These are phyloP conservation scores for Penicillium riverlandense DNA, from an alignment of 495 filamentous ascomycete genomes.

Conservation along the genomic window DNA sequence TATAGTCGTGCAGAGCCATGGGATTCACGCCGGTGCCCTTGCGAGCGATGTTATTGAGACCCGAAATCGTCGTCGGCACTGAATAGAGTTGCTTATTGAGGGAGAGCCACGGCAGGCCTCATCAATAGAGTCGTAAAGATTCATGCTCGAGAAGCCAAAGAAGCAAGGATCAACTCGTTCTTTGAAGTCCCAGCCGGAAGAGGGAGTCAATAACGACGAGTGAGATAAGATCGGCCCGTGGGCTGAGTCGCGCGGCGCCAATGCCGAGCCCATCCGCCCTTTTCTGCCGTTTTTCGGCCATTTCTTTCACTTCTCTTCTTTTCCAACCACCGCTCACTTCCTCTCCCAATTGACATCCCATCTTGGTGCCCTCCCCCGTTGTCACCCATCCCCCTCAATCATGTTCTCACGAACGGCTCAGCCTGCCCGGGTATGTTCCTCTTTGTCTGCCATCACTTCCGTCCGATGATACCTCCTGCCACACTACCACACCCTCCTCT, in stretches of 20 bases:
- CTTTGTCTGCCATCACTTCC: not conserved
- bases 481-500: conserved; percentile 1
- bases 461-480: not conserved
- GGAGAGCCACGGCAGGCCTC: not conserved
- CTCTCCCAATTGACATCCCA: not conserved
- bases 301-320: conserved; percentile 10
- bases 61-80: not conserved
- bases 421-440: conserved; percentile 17
- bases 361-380: too few relatives aligned
- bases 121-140: not conserved
- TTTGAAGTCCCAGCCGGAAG: not conserved
- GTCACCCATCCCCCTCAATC: too few relatives aligned
- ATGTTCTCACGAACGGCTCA: conserved; percentile 25
- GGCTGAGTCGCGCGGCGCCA: conserved; percentile 5
- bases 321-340: conserved; percentile 1
- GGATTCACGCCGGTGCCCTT: too few relatives aligned
- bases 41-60: not conserved
- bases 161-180: too few relatives aligned
- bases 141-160: too few relatives aligned
- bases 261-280: conserved; percentile 39
- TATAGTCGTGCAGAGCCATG: not conserved
- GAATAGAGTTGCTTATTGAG: conserved; percentile 1
- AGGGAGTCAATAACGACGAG: conserved; percentile 9
- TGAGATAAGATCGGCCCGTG: conserved; percentile 38
- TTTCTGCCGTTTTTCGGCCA: conserved; percentile 30